Percentiles rank a stretch among this genome's conserved stretches.
phyloP scores from a whole-genome alignment of 441 rosid genomes.

The Theobroma grandiflorum region DNA sequence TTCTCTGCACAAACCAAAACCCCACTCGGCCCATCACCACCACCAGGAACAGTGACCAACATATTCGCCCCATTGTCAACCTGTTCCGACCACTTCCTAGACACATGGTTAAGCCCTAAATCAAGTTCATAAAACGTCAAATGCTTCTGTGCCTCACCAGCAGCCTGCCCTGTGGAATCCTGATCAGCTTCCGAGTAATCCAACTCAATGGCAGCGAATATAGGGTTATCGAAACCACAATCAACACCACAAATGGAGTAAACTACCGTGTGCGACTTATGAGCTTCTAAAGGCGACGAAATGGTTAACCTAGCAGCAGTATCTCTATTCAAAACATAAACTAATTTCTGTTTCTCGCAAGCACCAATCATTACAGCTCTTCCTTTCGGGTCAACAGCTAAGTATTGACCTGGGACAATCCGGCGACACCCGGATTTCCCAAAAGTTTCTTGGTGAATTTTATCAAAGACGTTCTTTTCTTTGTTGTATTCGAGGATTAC shows the following conservation, averaged over 20 bases:
- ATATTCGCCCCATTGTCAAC: slow-evolving; percentile 94
- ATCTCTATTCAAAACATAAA: slow-evolving; percentile 92
- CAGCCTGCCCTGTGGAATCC: slow-evolving; percentile 88
- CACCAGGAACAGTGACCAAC: slow-evolving; percentile 98
- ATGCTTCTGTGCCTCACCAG: slow-evolving; percentile 93
- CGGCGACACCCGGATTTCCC: slow-evolving; percentile 97
- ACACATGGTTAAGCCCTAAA: slow-evolving; percentile 94
- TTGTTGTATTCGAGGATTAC: slow-evolving; percentile 89
- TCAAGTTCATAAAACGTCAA: slow-evolving; percentile 95
- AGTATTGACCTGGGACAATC: slow-evolving; percentile 93
- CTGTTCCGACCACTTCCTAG: slow-evolving; percentile 94
- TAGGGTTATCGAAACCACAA: slow-evolving; percentile 95
- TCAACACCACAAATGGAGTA: slow-evolving; percentile 92
- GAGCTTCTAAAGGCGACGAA: slow-evolving; percentile 97
- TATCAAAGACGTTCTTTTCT: slow-evolving; percentile 86
- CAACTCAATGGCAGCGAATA: slow-evolving; percentile 92
- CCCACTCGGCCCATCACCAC: slow-evolving; percentile 97
- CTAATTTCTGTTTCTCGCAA: slow-evolving; percentile 96
- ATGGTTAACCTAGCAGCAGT: slow-evolving; percentile 92
- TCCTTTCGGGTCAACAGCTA: slow-evolving; percentile 94
- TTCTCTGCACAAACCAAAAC: slow-evolving; percentile 95
- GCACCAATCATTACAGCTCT: slow-evolving; percentile 96
- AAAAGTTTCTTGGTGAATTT: slow-evolving; percentile 91
- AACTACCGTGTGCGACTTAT: slow-evolving; percentile 86
- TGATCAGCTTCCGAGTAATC: slow-evolving; percentile 96